Conservation (phyloP, 805 yeast genomes). For the Candida caryicola region DNA sequence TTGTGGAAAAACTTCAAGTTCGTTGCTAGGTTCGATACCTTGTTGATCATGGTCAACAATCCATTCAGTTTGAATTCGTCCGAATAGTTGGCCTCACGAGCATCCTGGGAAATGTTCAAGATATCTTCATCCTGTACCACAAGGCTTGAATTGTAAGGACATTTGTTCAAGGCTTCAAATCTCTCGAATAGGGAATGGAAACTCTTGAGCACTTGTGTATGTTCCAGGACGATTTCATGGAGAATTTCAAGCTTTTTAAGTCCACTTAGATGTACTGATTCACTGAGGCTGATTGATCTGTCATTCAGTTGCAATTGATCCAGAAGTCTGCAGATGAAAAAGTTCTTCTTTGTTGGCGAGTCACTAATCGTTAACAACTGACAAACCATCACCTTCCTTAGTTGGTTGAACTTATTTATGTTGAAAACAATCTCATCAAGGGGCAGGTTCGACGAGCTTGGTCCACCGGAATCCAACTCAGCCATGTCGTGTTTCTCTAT, state of each 20-base stretch:
- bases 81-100: slow-evolving; percentile 6
- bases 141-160: background rate
- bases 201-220: slow-evolving; percentile 21
- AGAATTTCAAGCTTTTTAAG: slow-evolving; percentile 18
- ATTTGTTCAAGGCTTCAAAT: slow-evolving; percentile 14
- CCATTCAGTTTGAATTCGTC: slow-evolving; percentile 11
- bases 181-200: slow-evolving; percentile 26
- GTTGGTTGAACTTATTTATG: slow-evolving; percentile 31
- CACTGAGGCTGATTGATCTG: background rate
- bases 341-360: slow-evolving; percentile 21
- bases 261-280: slow-evolving; percentile 5
- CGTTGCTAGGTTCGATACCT: slow-evolving; percentile 29
- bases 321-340: slow-evolving; percentile 29
- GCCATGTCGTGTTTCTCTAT: background rate
- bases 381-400: slow-evolving; percentile 37
- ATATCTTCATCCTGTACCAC: slow-evolving; percentile 16
- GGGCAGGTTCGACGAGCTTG: background rate
- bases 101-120: slow-evolving; percentile 5
- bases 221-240: slow-evolving; percentile 20
- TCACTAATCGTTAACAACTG: slow-evolving; percentile 38
- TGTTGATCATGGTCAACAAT: slow-evolving; percentile 26
- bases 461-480: slow-evolving; percentile 5
- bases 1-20: slow-evolving; percentile 38
- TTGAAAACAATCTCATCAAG: slow-evolving; percentile 9
- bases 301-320: slow-evolving; percentile 15